These are phyloP conservation scores for Cordyceps fumosorosea DNA, from an alignment of 2,329 filamentous ascomycete species.

Conservation along the genomic window DNA sequence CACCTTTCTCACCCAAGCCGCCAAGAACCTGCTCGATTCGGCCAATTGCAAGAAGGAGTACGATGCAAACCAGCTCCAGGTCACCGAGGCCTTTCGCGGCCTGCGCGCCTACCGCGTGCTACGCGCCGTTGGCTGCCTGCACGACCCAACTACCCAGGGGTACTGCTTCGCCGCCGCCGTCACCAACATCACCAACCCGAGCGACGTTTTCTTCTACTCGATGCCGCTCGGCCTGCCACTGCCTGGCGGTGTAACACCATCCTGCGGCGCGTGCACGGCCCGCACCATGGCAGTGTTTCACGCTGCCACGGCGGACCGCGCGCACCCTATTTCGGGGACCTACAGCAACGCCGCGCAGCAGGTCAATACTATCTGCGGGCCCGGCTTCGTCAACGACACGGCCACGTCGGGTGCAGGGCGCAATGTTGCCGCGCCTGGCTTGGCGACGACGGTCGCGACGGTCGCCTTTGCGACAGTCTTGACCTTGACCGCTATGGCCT, in stretches of 20 bases:
- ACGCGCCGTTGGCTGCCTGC: constrained; percentile 75
- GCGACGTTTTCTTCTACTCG: constrained; percentile 77
- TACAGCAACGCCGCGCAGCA: constrained; percentile 67
- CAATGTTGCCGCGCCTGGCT: background rate
- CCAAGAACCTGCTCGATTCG: constrained; percentile 54
- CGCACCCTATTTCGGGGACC: constrained; percentile 58
- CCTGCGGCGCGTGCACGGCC: constrained; percentile 69
- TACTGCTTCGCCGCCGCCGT: constrained; percentile 84
- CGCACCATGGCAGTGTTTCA: constrained; percentile 79
- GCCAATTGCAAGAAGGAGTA: constrained; percentile 69
- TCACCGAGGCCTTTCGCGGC: constrained; percentile 68
- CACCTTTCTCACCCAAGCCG: constrained; percentile 56
- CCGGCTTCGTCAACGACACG: constrained; percentile 50
- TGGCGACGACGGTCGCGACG: background rate
- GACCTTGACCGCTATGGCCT: background rate
- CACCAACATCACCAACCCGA: constrained; percentile 63
- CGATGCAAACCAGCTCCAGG: constrained; percentile 57
- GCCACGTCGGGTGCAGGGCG: constrained; percentile 1
- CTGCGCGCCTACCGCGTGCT: constrained; percentile 71
- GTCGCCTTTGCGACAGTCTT: constrained; percentile 6
- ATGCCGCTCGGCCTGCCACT: constrained; percentile 71
- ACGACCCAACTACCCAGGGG: constrained; percentile 54
- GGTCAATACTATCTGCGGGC: constrained; percentile 61
- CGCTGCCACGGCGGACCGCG: constrained; percentile 57
- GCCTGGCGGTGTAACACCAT: constrained; percentile 60